phyloP scores from a whole-genome alignment of 805 yeast species.

The Sugiyamaella lignohabitans region DNA sequence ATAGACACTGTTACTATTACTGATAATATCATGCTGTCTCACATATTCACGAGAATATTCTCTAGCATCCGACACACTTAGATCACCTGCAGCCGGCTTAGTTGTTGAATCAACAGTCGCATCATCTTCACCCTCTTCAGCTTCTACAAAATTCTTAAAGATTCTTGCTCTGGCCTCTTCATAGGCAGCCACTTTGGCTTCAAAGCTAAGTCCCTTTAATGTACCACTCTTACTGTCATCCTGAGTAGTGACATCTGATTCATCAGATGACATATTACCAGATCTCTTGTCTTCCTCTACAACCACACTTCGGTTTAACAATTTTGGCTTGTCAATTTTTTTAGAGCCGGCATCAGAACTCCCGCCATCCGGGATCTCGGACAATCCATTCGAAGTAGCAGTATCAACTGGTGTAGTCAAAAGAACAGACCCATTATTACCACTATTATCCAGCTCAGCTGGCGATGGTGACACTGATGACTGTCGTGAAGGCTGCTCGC shows the following conservation, averaged over 20 bases:
- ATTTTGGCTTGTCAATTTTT: neutral
- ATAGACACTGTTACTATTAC: neutral
- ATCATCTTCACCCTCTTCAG: neutral
- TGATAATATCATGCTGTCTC: no score
- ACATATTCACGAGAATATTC: neutral
- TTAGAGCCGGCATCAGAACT: neutral
- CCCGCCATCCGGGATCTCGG: neutral
- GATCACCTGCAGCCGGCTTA: neutral
- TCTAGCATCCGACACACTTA: neutral
- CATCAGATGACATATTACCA: neutral
- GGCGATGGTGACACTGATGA: slow-evolving; percentile 1
- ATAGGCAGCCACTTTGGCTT: slow-evolving; percentile 36
- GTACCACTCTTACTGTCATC: neutral
- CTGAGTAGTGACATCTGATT: neutral
- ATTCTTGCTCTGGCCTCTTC: slow-evolving; percentile 37
- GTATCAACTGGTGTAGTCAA: neutral
- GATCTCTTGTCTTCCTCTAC: no score
- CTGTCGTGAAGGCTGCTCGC: slow-evolving; percentile 2
- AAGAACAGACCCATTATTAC: neutral
- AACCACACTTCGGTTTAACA: no score
- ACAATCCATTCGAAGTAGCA: neutral
- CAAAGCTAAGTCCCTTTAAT: slow-evolving; percentile 20
- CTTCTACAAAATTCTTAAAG: slow-evolving; percentile 26
- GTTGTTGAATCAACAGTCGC: neutral
- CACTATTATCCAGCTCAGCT: neutral